Evolutionary conservation across 1,284 basidiomycete genomes (phyloP), one percentile per base, ranked within the genome.

Genomic region (Dichomitus squalens): DNA sequence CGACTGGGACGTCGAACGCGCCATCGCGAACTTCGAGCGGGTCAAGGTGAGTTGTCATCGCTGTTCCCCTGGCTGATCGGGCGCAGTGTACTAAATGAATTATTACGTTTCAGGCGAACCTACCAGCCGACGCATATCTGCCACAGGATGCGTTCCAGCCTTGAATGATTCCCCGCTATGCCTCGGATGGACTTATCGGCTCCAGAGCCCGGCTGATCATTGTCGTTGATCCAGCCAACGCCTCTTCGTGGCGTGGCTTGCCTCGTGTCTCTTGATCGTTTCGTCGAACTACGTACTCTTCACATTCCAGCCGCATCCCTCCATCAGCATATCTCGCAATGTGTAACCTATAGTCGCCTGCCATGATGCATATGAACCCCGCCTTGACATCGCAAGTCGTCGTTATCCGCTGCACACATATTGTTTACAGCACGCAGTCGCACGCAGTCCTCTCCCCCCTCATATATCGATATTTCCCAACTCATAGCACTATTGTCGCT

Each of bases 1-100:
- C 67, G 85, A 76, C 12, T 96, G 93, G 93, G 84, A 93, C 69
- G 64, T 90, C 39, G 85, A 86, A 39, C 79, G 80, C 57, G 94
- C 94, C 0, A 70, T 93, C 36, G 80, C 80, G 52, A 95, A 95
- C 69, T 96, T 93, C 71, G 84, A 92, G 66, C 82, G 90, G 68
- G 90, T 92, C 66, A 90, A 90, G 83, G 88, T 89, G 64, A 59
- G 81, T 70, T 23, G 51, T 16, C 29, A 40, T 16, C 40, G 55
- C 47, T 54, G 46, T 47, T 58, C 49, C 34, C 49, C 55, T 40
- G 52, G 34, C 57, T 27, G 52, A 59, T 59, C 51, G 27, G 43
- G 4, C 44, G 34, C 61, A 47, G 56, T 54, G 63, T 61, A 61
- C 73, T 67, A 58, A 53, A 41, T 16, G 49, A 39, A 56, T 48